A percentile compares a stretch with the other conserved stretches of the same genome.
Evolutionary conservation across 176 grass and related monocot species (phyloP).

Genomic region (Eleusine coracana): DNA sequence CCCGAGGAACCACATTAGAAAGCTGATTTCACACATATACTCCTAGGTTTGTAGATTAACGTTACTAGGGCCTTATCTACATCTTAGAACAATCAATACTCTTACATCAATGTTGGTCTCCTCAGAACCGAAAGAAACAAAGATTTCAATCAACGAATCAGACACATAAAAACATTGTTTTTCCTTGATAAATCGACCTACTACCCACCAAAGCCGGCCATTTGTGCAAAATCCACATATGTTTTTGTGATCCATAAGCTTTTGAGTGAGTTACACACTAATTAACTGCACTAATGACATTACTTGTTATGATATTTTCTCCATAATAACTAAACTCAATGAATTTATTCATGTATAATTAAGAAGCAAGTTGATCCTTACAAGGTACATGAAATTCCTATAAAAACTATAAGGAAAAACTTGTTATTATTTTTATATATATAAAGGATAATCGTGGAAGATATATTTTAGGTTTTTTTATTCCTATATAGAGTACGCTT

Average conservation of each 20-base stretch:
- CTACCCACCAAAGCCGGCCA: background rate
- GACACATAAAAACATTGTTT: background rate
- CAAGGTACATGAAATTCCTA: too few relatives aligned
- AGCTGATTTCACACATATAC: background rate
- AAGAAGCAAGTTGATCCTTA: too few relatives aligned
- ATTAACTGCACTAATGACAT: background rate
- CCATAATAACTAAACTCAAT: background rate
- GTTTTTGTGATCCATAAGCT: background rate
- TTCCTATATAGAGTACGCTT: too few relatives aligned
- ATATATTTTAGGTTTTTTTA: too few relatives aligned
- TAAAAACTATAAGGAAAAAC: too few relatives aligned
- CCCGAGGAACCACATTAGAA: background rate
- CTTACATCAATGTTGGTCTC: background rate
- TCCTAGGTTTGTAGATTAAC: background rate
- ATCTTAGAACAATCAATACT: background rate
- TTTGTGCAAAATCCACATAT: background rate
- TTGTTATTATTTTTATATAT: too few relatives aligned
- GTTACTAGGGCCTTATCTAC: background rate
- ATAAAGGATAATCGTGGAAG: too few relatives aligned
- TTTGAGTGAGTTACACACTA: background rate
- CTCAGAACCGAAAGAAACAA: constrained; percentile 15
- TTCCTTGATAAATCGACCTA: background rate
- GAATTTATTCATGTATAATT: too few relatives aligned
- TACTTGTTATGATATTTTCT: background rate
- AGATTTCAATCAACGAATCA: background rate